Percentiles rank a stretch among this genome's conserved stretches.
phyloP scores from a whole-genome alignment of 345 rosid genomes.

The Gossypium longicalyx region DNA sequence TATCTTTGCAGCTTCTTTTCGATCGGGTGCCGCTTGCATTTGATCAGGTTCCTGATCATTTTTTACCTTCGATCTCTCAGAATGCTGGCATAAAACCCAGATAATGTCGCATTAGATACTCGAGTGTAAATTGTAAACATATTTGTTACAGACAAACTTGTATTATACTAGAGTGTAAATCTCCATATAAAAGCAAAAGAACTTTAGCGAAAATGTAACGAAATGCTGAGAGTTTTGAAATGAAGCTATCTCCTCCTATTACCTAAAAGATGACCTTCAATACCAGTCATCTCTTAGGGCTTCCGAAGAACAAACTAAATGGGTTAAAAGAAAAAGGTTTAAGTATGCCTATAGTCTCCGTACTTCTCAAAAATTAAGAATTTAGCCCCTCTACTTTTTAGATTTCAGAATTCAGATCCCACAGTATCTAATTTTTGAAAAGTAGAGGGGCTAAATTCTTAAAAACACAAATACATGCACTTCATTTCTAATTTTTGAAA shows the following conservation, averaged over 20 bases:
- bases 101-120: background rate
- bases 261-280: background rate
- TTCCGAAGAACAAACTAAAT: background rate
- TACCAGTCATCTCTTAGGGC: background rate
- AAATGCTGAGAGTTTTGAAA: background rate
- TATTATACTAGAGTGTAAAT: background rate
- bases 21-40: slow-evolving; percentile 13
- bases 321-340: background rate
- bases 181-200: too few species aligned
- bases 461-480: too few species aligned
- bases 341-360: background rate
- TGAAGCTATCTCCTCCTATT: background rate
- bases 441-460: too few species aligned
- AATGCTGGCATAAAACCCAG: slow-evolving; percentile 26
- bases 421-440: too few species aligned
- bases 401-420: too few species aligned
- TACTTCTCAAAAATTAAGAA: too few species aligned
- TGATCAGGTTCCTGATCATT: slow-evolving; percentile 19
- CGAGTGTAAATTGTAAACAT: background rate
- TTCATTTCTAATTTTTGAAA: too few species aligned
- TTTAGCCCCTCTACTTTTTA: too few species aligned
- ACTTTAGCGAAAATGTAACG: too few species aligned
- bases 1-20: slow-evolving; percentile 15
- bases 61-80: slow-evolving; percentile 20
- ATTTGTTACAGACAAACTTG: background rate